Base-by-base conservation (phyloP, 441 rosid species). In the Breynia disticha region DNA sequence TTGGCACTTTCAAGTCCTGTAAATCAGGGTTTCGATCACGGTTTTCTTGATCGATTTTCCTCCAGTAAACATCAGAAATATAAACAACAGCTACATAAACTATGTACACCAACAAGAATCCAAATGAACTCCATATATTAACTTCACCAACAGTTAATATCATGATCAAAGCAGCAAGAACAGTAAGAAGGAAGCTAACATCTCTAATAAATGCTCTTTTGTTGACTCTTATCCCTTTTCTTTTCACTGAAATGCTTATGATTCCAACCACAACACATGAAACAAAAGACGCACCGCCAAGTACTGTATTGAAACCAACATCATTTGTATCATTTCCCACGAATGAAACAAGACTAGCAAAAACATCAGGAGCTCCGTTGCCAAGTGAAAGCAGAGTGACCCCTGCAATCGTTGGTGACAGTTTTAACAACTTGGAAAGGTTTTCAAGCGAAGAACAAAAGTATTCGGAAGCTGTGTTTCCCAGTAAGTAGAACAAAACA, bases 341-440 rank as follows among this genome's bases (percentile, higher is more conserved):
- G 58, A 86, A 75, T 4, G 97, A 83, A 19, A 73, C 97, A 2
- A 89, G 56, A 66, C 85, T 82, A 1, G 97, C 62, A 55, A 89
- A 89, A 11, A 86, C 86, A 74, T 89, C 95, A 0, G 93, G 84
- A 11, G 95, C 88, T 10, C 97, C 97, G 59, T 89, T 89, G 12
- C 97, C 97, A 19, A 89, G 84, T 14, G 97, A 83, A 61, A 89
- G 83, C 18, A 89, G 78, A 19, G 97, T 89, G 18, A 86, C 82
- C 22, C 95, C 97, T 46, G 95, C 86, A 50, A 89, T 71, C 19
- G 93, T 79, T 1, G 90, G 93, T 54, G 93, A 78, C 59, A 89
- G 67, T 39, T 79, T 79, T 62, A 86, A 56, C 42, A 89, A 52
- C 72, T 62, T 62, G 0, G 97, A 84, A 15, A 89, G 57, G 58